phyloP scores from a whole-genome alignment of 352 stramenopile genomes.

The Pythium oligandrum region DNA sequence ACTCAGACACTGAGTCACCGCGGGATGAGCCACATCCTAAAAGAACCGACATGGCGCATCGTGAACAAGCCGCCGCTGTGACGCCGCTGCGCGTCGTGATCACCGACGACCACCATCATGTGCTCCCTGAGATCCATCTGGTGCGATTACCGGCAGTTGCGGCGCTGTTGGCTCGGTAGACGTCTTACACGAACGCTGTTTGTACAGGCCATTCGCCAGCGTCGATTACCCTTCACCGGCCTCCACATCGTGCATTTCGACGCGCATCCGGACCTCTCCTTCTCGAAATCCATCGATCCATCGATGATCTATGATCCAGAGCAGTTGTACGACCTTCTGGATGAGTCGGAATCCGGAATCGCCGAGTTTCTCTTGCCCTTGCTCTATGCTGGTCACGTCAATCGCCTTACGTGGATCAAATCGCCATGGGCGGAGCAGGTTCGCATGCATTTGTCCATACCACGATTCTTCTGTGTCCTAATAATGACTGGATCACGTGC shows the following conservation, averaged over 20 bases:
- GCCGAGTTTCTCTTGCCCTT: conserved; percentile 83
- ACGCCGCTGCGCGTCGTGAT: conserved; percentile 38
- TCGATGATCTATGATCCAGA: conserved; percentile 57
- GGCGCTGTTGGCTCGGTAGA: not conserved
- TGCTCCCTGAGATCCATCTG: conserved; percentile 65
- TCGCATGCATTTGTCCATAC: no score
- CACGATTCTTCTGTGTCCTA: no score
- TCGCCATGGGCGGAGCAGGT: conserved; percentile 76
- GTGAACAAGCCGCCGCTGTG: no score
- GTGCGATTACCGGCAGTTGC: conserved; percentile 11
- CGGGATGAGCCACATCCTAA: no score
- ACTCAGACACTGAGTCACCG: not conserved
- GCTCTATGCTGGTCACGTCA: conserved; percentile 75
- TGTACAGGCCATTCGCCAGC: conserved; percentile 62
- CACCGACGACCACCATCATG: conserved; percentile 79
- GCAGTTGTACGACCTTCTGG: conserved; percentile 67
- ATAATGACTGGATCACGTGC: no score
- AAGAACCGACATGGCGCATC: no score
- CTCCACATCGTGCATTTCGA: conserved; percentile 82
- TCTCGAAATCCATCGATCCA: conserved; percentile 36
- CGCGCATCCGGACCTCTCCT: conserved; percentile 83
- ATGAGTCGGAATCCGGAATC: conserved; percentile 63
- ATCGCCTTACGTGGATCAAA: conserved; percentile 76
- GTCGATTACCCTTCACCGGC: conserved; percentile 51
- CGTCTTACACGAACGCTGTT: not conserved